These are phyloP conservation scores for Kandelia obovata DNA, from an alignment of 345 rosid genomes.

Conservation along the genomic window DNA sequence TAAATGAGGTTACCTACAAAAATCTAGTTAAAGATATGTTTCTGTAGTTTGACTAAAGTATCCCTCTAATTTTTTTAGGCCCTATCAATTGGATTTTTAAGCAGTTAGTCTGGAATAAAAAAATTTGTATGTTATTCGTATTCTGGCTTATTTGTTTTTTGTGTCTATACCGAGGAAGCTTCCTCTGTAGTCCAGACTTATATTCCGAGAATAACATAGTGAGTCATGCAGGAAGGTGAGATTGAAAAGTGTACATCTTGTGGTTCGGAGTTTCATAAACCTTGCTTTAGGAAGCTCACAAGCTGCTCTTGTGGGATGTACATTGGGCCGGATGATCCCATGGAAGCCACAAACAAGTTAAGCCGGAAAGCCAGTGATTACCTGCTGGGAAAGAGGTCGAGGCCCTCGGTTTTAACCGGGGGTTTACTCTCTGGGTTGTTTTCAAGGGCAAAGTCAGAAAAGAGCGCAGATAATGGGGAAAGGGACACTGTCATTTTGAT, in stretches of 20 bases:
- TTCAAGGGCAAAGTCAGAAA: conserved; percentile 46
- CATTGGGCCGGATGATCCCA: conserved; percentile 27
- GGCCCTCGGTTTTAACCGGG: conserved; percentile 33
- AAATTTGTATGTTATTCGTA: background rate
- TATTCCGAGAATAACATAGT: background rate
- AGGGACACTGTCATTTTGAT: conserved; percentile 54
- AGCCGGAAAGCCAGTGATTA: conserved; percentile 23
- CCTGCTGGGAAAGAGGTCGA: conserved; percentile 44
- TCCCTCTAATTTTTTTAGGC: background rate
- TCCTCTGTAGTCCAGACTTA: too few relatives aligned
- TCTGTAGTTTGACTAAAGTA: background rate
- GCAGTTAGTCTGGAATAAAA: background rate
- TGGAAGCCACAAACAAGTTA: conserved; percentile 16
- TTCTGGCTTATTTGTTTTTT: background rate
- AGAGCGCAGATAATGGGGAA: conserved; percentile 32
- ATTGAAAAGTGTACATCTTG: conserved; percentile 60
- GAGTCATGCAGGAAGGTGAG: conserved; percentile 66
- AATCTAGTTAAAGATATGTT: background rate
- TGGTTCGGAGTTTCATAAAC: conserved; percentile 58
- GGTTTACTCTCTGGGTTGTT: conserved; percentile 60
- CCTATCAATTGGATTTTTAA: background rate
- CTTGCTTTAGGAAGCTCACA: conserved; percentile 63
- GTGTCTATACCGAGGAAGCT: background rate
- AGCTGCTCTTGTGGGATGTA: conserved; percentile 64
- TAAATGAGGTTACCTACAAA: too few relatives aligned